Base-by-base conservation (phyloP, 148 eudicot species). In the Persicaria tinctoria region DNA sequence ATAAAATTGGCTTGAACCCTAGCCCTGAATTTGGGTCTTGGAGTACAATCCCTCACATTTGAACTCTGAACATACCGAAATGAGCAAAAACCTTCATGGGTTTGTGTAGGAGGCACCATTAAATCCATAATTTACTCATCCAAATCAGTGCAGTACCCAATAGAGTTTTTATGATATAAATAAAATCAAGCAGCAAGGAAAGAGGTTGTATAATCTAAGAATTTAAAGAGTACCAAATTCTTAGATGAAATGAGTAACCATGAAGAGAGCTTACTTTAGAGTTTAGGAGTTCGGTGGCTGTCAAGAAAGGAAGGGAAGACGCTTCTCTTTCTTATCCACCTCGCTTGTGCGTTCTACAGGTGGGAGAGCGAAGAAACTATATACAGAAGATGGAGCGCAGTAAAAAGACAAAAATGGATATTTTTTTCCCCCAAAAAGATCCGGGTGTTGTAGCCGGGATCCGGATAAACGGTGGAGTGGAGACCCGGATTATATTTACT, bases 31-130 rank as follows among this genome's bases (percentile, higher is more conserved):
- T 73, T 78, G 74, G 46, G 9, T 70, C 78, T 71, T 51, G 78
- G 73, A 59, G 54, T 72, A 75, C 10, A 27, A 16, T 53, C 78
- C 75, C 81, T 68, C 8, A 66, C 32, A 53, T 62, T 74, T 48
- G 46, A 73, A n/a, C 66, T 23, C 44, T 79, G 78, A 11, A 76
- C 45, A 84, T 72, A 76, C 8, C 82, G 83, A 83, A 87, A 74
- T 68, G 85, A 78, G 79, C 79, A 83, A 80, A 87, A 86, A 85
- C 87, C 86, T 73, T 87, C 83, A 71, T 76, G 87, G 84, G 86
- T 80, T 79, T 80, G 86, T 55, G 79, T 79, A 56, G 74, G 18
- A 51, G 84, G 86, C 27, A 83, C 73, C 53, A 62, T 49, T 59
- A 82, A 74, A 70, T 80, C 89, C 91, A 89, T 49, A 51, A 54